These are phyloP conservation scores for Trichophyton schoenleinii DNA, from an alignment of 2,329 filamentous ascomycete genomes.

Conservation along the genomic window DNA sequence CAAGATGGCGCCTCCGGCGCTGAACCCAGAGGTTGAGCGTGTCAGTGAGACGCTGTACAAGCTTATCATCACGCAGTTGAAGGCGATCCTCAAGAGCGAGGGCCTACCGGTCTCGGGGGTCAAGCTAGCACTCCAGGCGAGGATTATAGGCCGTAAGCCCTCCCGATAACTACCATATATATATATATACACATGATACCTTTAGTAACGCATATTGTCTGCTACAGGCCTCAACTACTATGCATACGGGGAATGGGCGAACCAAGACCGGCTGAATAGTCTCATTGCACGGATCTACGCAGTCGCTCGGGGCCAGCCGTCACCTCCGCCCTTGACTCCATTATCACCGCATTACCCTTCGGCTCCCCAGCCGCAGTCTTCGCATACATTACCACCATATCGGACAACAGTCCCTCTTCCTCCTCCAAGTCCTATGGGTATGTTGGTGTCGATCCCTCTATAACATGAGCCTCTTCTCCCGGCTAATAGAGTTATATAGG, in stretches of 20 bases:
- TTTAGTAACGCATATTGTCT: neutral
- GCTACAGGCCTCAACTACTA: neutral
- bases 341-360: neutral
- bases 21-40: slow-evolving; percentile 29
- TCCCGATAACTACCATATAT: neutral
- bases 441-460: neutral
- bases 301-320: neutral
- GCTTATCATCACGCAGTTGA: slow-evolving; percentile 55
- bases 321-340: neutral
- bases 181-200: neutral
- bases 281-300: neutral
- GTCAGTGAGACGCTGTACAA: slow-evolving; percentile 39
- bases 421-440: neutral
- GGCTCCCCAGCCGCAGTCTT: neutral
- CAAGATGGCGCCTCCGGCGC: slow-evolving; percentile 28
- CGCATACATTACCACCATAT: neutral
- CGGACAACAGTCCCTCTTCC: neutral
- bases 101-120: slow-evolving; percentile 66
- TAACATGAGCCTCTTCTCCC: neutral
- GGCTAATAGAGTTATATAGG: slow-evolving; percentile 18
- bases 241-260: neutral
- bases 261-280: neutral
- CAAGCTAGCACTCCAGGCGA: slow-evolving; percentile 67
- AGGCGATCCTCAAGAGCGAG: slow-evolving; percentile 62
- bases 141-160: slow-evolving; percentile 64